Evolutionary conservation across 352 stramenopile species (phyloP).

Genomic region (Phytophthora ramorum): DNA sequence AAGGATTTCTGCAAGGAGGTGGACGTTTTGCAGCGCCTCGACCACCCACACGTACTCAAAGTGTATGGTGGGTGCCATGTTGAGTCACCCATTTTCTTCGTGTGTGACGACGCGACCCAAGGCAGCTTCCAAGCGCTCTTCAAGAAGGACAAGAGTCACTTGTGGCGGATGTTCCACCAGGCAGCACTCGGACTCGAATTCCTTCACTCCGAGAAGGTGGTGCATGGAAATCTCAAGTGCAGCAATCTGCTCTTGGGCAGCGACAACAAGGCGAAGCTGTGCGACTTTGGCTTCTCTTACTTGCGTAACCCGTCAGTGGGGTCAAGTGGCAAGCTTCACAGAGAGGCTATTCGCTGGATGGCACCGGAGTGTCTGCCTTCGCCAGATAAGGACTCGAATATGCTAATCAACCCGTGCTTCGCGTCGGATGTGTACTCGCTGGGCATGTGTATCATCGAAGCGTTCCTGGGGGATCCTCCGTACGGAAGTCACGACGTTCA

Average conservation of each 20-base stretch:
- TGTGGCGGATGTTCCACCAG: neutral
- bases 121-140: conserved; percentile 5
- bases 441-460: conserved; percentile 16
- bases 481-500: conserved; percentile 7
- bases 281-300: neutral
- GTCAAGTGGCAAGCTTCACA: neutral
- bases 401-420: conserved; percentile 3
- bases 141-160: conserved; percentile 4
- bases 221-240: conserved; percentile 4
- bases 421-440: conserved; percentile 18
- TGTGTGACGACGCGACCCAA: conserved; percentile 5
- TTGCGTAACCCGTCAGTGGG: neutral
- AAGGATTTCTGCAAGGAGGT: conserved; percentile 13
- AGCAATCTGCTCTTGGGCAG: neutral
- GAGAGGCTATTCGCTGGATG: conserved; percentile 4
- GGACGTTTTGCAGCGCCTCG: neutral
- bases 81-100: conserved; percentile 1
- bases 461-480: conserved; percentile 1
- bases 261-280: conserved; percentile 1
- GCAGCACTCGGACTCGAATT: neutral
- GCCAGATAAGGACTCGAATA: neutral
- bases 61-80: conserved; percentile 12
- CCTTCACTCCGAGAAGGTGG: conserved; percentile 1
- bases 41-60: conserved; percentile 3
- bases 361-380: conserved; percentile 10